phyloP scores from a whole-genome alignment of 208 protist genomes.

The Willaertia magna region DNA sequence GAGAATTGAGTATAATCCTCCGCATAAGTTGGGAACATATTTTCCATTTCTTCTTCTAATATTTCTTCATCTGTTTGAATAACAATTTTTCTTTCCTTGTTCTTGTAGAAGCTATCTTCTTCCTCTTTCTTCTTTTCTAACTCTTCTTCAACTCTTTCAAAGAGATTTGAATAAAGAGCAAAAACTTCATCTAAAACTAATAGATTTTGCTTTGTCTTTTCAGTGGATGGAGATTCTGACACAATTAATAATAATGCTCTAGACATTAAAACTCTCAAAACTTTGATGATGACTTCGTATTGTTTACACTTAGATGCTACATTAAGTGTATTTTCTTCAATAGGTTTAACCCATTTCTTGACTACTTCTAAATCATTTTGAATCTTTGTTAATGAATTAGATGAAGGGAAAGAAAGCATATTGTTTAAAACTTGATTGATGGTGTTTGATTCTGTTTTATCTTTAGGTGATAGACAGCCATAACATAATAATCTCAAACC shows the following conservation, averaged over 20 bases:
- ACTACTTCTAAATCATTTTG: not conserved
- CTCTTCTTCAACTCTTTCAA: slow-evolving; percentile 56
- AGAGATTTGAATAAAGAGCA: slow-evolving; percentile 24
- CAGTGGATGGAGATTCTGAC: not conserved
- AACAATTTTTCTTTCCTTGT: slow-evolving; percentile 63
- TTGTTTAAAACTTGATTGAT: not conserved
- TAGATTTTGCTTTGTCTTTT: slow-evolving; percentile 33
- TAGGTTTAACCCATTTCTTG: not conserved
- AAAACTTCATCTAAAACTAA: slow-evolving; percentile 50
- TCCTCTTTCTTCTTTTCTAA: slow-evolving; percentile 53
- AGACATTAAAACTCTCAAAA: not conserved
- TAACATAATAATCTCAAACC: not conserved
- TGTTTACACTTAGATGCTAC: not conserved
- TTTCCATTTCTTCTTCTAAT: slow-evolving; percentile 57
- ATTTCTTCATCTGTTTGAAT: slow-evolving; percentile 79
- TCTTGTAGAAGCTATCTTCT: slow-evolving; percentile 50
- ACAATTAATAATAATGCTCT: not conserved
- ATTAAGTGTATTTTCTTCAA: not conserved
- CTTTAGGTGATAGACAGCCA: not conserved
- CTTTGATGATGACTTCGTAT: not conserved
- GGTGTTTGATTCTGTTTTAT: not conserved
- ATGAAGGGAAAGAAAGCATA: not conserved
- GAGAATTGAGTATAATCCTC: slow-evolving; percentile 54
- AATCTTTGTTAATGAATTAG: not conserved
- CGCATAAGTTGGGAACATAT: slow-evolving; percentile 79